phyloP scores from a whole-genome alignment of 1,139 yeast genomes.

The Citeromyces hawaiiensis region DNA sequence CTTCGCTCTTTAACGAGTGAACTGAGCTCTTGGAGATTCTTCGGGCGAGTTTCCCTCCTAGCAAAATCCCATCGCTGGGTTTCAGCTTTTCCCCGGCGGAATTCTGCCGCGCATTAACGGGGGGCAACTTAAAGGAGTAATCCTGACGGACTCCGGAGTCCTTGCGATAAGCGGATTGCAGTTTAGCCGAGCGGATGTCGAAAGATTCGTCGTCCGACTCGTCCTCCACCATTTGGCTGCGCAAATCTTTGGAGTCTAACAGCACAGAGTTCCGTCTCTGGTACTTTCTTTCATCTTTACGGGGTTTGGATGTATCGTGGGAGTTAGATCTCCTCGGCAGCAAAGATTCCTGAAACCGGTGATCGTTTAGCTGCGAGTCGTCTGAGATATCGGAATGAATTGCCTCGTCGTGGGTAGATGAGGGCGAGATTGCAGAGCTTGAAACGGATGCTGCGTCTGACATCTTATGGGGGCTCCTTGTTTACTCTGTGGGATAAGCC shows the following conservation, averaged over 20 bases:
- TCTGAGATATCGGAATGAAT: conserved; percentile 23
- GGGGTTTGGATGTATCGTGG: not conserved
- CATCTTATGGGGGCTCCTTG: not conserved
- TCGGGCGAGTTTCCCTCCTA: not conserved
- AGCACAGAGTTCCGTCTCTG: conserved; percentile 8
- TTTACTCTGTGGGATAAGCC: not conserved
- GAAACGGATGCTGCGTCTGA: not conserved
- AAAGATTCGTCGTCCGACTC: not conserved
- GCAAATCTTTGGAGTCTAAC: conserved; percentile 16
- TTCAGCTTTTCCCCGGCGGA: not conserved
- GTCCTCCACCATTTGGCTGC: conserved; percentile 18
- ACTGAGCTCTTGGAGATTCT: not conserved
- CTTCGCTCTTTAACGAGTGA: conserved; percentile 1
- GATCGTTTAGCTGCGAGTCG: conserved; percentile 38
- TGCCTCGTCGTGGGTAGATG: conserved; percentile 15
- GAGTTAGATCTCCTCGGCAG: conserved; percentile 19
- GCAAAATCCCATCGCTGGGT: not conserved
- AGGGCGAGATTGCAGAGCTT: conserved; percentile 2
- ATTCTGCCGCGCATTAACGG: not conserved
- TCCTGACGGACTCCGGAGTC: not conserved
- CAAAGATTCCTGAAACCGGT: conserved; percentile 30
- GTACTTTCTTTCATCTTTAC: conserved; percentile 1
- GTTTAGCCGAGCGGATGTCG: not conserved
- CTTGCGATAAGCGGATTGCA: not conserved
- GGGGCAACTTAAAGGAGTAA: not conserved